phyloP scores from a whole-genome alignment of 2,329 filamentous ascomycete genomes.

The Xylaria multiplex region DNA sequence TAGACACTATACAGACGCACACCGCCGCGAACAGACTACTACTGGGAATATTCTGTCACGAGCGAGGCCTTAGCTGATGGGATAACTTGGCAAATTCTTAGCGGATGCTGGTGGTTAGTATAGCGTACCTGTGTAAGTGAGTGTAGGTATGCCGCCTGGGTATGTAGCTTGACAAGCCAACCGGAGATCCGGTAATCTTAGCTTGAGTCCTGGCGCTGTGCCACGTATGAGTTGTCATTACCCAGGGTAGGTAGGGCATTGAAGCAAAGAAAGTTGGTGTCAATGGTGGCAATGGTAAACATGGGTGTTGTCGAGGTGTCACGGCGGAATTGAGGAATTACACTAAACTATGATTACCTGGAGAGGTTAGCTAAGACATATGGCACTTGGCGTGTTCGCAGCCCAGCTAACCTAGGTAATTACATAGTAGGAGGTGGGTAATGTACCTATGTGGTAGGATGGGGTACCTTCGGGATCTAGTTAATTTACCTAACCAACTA shows the following conservation, averaged over 20 bases:
- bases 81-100: slow-evolving; percentile 17
- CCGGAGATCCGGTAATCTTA: slow-evolving; percentile 20
- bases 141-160: background rate
- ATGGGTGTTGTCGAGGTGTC: slow-evolving; percentile 6
- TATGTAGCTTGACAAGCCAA: background rate
- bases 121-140: background rate
- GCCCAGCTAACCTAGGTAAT: too few species aligned
- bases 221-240: background rate
- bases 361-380: too few species aligned
- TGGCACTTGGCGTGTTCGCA: too few species aligned
- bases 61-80: background rate
- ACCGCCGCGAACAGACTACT: background rate
- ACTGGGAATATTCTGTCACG: background rate
- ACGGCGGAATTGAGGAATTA: slow-evolving; percentile 1
- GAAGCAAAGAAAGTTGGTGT: background rate
- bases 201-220: slow-evolving; percentile 3
- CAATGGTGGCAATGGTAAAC: slow-evolving; percentile 1
- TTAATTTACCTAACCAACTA: too few species aligned
- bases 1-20: too few species aligned
- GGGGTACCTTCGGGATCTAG: too few species aligned
- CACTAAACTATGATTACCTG: too few species aligned
- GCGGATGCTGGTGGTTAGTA: slow-evolving; percentile 4
- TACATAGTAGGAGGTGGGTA: too few species aligned
- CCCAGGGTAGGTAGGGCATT: background rate
- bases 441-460: too few species aligned